Evolutionary conservation across 441 rosid genomes (phyloP), one percentile per base, ranked within the genome.

Genomic region (Pelargonium myrrhifolium): DNA sequence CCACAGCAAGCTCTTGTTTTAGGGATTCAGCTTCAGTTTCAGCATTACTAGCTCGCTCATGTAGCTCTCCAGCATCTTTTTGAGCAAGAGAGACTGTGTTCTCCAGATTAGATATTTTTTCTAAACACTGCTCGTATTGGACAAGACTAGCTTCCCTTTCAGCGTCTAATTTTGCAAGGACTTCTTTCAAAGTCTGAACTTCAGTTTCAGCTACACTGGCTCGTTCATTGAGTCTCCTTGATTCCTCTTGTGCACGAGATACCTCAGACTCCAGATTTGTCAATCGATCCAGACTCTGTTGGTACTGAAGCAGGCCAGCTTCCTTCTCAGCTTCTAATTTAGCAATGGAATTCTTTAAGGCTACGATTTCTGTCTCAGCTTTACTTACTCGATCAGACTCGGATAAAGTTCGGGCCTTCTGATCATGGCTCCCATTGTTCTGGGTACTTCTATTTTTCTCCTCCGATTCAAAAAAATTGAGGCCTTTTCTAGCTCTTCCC

Each of bases 251-350:
- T 63, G 93, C 96, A 72, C 69, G 81, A 74, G 88, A 83, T 64
- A 90, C 79, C 82, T 89, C 91, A 65, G 73, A 77, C 86, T 93
- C 97, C 71, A 93, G 73, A 65, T 81, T 80, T 62, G 90, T 72
- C 65, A 90, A 72, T 75, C 87, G 82, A 64, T 89, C 96, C 77
- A 87, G 82, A 74, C 89, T 84, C 75, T 80, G 84, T 62, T 79
- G 90, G 82, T 85, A 91, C 82, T 88, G 85, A 68, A 81, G 78
- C 66, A 82, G 55, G 77, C 67, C 87, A 75, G 90, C 92, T 76
- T 91, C 92, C 80, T 89, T 93, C 77, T 93, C 99, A 70, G 85
- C 88, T 79, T 93, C 96, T 71, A 93, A 80, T 80, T 82, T 90
- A 60, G 89, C 76, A 71, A 92, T 85, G 63, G 86, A 86, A 61